These are phyloP conservation scores for Globomyces pollinis-pini DNA, from an alignment of 192 early-diverging fungal species.

Conservation along the genomic window DNA sequence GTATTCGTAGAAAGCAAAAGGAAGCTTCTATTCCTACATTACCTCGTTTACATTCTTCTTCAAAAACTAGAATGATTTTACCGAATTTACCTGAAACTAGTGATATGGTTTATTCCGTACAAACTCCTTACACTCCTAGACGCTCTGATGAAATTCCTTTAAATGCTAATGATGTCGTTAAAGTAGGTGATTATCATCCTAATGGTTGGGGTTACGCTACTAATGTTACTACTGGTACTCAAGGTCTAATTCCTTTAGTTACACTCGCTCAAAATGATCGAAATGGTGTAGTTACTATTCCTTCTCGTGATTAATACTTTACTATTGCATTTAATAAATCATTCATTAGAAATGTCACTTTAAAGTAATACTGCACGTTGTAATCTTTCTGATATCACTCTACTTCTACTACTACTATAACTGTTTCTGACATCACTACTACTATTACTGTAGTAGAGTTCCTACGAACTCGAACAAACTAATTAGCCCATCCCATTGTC, in stretches of 20 bases:
- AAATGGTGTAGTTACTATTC: too few species aligned
- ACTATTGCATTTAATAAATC: too few species aligned
- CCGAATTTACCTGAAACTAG: conserved; percentile 6
- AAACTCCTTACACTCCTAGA: not conserved
- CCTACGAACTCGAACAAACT: too few species aligned
- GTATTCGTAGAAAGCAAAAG: not conserved
- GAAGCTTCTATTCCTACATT: not conserved
- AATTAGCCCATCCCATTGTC: too few species aligned
- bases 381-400: too few species aligned
- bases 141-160: not conserved
- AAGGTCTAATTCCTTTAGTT: conserved; percentile 2
- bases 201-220: not conserved
- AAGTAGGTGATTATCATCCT: not conserved
- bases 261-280: too few species aligned
- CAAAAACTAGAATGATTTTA: not conserved
- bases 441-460: too few species aligned
- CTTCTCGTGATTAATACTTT: too few species aligned
- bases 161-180: not conserved
- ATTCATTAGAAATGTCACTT: too few species aligned
- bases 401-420: too few species aligned
- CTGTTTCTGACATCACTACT: too few species aligned
- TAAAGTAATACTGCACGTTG: too few species aligned
- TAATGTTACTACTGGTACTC: not conserved
- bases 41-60: not conserved
- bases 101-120: conserved; percentile 8